Evolutionary conservation across 2,329 filamentous ascomycete genomes (phyloP).

Genomic region (Calycina herbarum): DNA sequence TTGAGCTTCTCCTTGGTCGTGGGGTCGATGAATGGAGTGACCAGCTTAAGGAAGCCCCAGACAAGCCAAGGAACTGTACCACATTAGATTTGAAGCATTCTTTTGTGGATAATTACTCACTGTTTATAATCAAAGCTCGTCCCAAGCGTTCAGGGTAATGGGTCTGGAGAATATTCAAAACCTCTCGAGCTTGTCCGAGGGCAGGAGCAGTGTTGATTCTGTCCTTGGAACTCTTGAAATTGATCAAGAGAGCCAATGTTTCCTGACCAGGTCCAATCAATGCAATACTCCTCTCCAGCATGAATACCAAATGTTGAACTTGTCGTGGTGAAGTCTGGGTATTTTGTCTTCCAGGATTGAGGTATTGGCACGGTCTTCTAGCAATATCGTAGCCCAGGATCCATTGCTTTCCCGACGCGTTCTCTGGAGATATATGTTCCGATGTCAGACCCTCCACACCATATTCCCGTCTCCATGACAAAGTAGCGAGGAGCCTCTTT

Average conservation of each 20-base stretch:
- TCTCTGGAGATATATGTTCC: constrained; percentile 89
- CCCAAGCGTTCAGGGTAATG: constrained; percentile 95
- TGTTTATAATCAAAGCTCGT: constrained; percentile 83
- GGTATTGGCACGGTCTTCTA: constrained; percentile 84
- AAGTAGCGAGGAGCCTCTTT: constrained; percentile 75
- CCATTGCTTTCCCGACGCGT: constrained; percentile 95
- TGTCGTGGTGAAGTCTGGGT: constrained; percentile 83
- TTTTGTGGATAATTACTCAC: constrained; percentile 49
- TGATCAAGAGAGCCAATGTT: constrained; percentile 82
- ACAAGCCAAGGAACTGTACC: constrained; percentile 81
- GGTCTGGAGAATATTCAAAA: constrained; percentile 88
- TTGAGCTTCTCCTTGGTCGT: constrained; percentile 92
- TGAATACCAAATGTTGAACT: constrained; percentile 91
- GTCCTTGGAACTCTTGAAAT: constrained; percentile 79
- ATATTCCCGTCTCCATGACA: constrained; percentile 90
- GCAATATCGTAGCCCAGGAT: constrained; percentile 84
- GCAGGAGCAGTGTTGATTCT: constrained; percentile 73
- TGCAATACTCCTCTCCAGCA: constrained; percentile 88
- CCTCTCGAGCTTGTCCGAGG: constrained; percentile 74
- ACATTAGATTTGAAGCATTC: constrained; percentile 22
- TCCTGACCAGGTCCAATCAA: constrained; percentile 86
- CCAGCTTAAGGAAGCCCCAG: constrained; percentile 91
- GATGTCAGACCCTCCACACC: constrained; percentile 72
- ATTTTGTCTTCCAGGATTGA: constrained; percentile 89
- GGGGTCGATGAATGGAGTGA: constrained; percentile 95